Base-by-base conservation (phyloP, 305 asterid genomes). In the Solanum aculeatissimum region DNA sequence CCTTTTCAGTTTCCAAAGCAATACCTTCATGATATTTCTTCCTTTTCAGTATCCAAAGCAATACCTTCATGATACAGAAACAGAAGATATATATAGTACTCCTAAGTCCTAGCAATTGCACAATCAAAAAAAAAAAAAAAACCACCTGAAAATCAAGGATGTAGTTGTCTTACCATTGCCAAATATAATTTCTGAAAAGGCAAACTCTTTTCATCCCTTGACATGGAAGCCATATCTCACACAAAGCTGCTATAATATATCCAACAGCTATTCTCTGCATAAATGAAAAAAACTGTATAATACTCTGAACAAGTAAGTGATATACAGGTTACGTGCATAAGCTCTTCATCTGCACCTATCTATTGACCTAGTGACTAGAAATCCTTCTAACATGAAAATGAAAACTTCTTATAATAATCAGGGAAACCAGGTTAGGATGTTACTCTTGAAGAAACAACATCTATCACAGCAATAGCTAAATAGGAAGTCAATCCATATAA, bases 191-290 rank as follows among this genome's bases (percentile, higher is more conserved):
- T 85, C 84, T 86, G 21, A 49, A 68, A 82, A 83, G 82, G 83
- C 87, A 85, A 74, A 87, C 91, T 40, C 85, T 85, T 81, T 90
- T 90, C 86, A 88, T 85, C 85, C 86, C 89, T 80, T 85, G 91
- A 86, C 92, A 62, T 49, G 96, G 94, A 88, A 94, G 92, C 98
- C 98, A 93, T 89, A 95, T 89, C 90, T 94, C 97, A 83, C 94
- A 94, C 91, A 95, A 82, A 81, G 98, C 97, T 2, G 97, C 98
- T 58, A 89, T 92, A 84, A 89, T 75, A 86, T 93, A 93, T 90
- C 97, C 95, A 85, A 93, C 84, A 83, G 97, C 95, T 89, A 95
- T 95, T 89, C 98, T 94, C 98, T 95, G 91, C 53, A 82, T 79
- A 62, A 84, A 84, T 72, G 75, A 81, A 40, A 75, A 68, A 55